Evolutionary conservation across 192 early-diverging fungal genomes (phyloP).

Genomic region (Backusella liffmaniae): DNA sequence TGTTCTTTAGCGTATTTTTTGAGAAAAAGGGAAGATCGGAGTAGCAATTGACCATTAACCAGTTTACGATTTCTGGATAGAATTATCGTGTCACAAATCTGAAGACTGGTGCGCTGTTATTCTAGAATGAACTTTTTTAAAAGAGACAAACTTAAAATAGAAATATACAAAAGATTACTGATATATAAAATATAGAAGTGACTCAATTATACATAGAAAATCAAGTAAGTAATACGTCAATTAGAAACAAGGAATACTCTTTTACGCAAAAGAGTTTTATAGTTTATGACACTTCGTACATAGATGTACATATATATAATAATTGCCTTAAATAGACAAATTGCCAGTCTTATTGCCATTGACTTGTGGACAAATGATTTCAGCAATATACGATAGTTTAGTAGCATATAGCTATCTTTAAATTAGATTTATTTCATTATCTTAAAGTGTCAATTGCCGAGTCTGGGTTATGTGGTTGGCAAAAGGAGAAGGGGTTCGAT

Average conservation of each 20-base stretch:
- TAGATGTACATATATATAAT: not conserved
- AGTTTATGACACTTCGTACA: not conserved
- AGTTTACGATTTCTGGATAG: not conserved
- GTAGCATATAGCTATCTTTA: constrained; percentile 3
- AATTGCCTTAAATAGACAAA: not conserved
- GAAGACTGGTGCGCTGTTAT: not conserved
- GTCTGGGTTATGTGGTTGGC: not conserved
- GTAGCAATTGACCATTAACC: not conserved
- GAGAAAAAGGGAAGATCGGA: not conserved
- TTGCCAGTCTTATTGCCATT: not conserved
- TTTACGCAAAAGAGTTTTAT: not conserved
- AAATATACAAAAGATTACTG: not conserved
- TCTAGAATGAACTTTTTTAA: constrained; percentile 1
- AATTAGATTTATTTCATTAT: constrained; percentile 4
- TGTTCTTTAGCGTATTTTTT: not conserved
- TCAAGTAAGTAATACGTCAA: not conserved
- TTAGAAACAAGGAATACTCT: not conserved
- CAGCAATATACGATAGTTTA: not conserved
- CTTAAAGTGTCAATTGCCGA: not conserved
- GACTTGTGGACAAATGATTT: not conserved
- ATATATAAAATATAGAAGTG: not conserved
- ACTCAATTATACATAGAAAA: not conserved
- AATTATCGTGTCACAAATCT: not conserved
- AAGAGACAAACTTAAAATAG: not conserved
- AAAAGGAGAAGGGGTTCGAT: not conserved